Evolutionary conservation across 2,329 filamentous ascomycete genomes (phyloP), one percentile per base, ranked within the genome.

Genomic region (Talaromyces sp.): DNA sequence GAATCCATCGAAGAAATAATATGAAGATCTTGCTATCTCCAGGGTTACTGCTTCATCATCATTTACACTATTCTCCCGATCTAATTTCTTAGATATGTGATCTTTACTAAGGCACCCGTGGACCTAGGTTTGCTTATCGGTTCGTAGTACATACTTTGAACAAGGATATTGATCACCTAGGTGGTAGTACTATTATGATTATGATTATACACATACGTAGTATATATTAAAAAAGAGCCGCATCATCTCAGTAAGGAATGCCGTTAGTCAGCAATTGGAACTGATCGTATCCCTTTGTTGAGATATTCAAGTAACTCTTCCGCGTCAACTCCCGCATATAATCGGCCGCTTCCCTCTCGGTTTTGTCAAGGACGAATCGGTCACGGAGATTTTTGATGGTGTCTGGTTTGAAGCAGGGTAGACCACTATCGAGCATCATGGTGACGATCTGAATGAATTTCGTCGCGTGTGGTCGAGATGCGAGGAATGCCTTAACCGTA

Each of bases 371-470:
- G 59, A 96, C 93, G 73, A 99, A 97, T 13, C 94, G 80, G 67
- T 97, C 90, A 63, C 85, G 86, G 77, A 99, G 96, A 75, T 97
- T 91, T 74, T 88, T 85, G 61, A 99, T 88, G 11, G 89, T 96
- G 73, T 96, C 90, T 0, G 93, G 92, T 75, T 96, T 97, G 81
- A 99, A 99, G 77, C 94, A 99, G 6, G 94, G 94, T 67, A 99
- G 75, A 0, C 94, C 94, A 64, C 88, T 94, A 70, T 97, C 94
- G 78, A 97, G 86, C 95, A 99, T 99, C 69, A 96, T 81, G 61
- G 89, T 82, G 19, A 99, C 91, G 62, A 97, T 88, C 74, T 97
- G 91, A 61, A 86, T 85, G 50, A 99, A 81, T 77, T 96, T 94
- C 67, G 94, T 89, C 61, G 87, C 87, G 72, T 97, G 89, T 64